Base-by-base conservation (phyloP, 2,329 filamentous ascomycete genomes). In the Aureobasidium namibiae region DNA sequence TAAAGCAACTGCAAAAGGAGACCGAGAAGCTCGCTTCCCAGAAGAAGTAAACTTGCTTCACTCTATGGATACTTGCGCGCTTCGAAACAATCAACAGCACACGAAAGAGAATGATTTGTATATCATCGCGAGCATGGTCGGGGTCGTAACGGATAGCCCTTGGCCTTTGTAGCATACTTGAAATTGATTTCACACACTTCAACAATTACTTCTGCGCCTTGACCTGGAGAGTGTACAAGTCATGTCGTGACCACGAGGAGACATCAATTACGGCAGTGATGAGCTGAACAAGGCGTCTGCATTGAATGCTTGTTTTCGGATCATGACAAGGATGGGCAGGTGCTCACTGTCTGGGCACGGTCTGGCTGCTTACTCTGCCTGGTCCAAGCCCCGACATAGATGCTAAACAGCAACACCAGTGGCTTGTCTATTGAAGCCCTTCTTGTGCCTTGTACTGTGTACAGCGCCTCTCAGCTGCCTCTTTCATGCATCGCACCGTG, bases 1-100 rank as follows among this genome's bases (percentile, higher is more conserved):
- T 73, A 56, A 50, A 62, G 48, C 61, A 71, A 61, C 49, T 73
- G 61, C 71, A 73, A 60, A 62, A 72, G 50, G 70, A 71, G 65
- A 66, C 65, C 10, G 69, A 65, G 21, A 66, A 70, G 66, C 60
- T 65, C 34, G 67, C 68, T 21, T 26, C 36, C 24, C 56, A 59
- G 11, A 53, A 53, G 46, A 50, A 45, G 38, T 50, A 52, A 59
- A 59, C 8, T 49, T 16, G 34, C 31, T 23, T n/a, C 23, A 24
- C 18, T 23, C 18, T n/a, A 56, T n/a, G 18, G 18, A 21, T 24
- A 54, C 6, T 23, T 42, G 50, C 26, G 41, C 39, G 9, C 29
- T 4, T n/a, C 39, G n/a, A 34, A 41, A 36, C 13, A 29, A 24
- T 18, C 16, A 21, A 6, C 39, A 31, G 24, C 26, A 45, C 39